Evolutionary conservation across 768 basidiomycete species (phyloP), one percentile per base, ranked within the genome.

Genomic region (Glaciozyma antarctica): DNA sequence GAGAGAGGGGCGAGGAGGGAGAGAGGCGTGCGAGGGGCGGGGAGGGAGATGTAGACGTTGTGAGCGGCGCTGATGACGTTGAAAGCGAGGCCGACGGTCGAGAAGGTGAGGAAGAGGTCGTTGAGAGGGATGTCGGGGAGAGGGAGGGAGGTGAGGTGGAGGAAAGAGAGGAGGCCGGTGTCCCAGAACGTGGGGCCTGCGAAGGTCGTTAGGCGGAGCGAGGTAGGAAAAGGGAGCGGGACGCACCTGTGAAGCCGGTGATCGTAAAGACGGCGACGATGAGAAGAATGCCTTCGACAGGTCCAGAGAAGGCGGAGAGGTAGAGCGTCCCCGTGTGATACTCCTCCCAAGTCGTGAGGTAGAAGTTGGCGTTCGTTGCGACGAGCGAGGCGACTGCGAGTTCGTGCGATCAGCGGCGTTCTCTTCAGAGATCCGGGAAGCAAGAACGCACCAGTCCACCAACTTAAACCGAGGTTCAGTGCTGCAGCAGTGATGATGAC

Each of bases 231-330:
- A 21, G 24, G 21, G 3, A 38, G 34, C 16, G 0, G 5, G 10
- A 41, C 52, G 2, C 41, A 13, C 90, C 89, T 88, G 64, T 22
- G 59, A 88, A 76, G 0, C 90, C 93, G 17, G 87, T 86, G 60
- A 94, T 78, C 38, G 85, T 69, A 78, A 86, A 97, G 61, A 97
- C 85, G 13, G 71, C 75, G 32, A 86, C 80, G 62, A 98, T 86
- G 77, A 97, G 82, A 44, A 99, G 78, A 70, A 98, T 94, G 10
- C 95, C 95, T 76, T 98, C 95, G 3, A 97, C 88, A 0, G 95
- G 94, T 0, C 95, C 94, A 21, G 90, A 94, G 77, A 94, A 94
- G 43, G 86, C 83, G 13, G 89, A 91, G 22, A 99, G 85, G 79
- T 86, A 99, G 21, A 98, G 80, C 69, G 88, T 85, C 32, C 93